Evolutionary conservation across 2,329 filamentous ascomycete genomes (phyloP), one percentile per base, ranked within the genome.

Genomic region (Aureobasidium sp.): DNA sequence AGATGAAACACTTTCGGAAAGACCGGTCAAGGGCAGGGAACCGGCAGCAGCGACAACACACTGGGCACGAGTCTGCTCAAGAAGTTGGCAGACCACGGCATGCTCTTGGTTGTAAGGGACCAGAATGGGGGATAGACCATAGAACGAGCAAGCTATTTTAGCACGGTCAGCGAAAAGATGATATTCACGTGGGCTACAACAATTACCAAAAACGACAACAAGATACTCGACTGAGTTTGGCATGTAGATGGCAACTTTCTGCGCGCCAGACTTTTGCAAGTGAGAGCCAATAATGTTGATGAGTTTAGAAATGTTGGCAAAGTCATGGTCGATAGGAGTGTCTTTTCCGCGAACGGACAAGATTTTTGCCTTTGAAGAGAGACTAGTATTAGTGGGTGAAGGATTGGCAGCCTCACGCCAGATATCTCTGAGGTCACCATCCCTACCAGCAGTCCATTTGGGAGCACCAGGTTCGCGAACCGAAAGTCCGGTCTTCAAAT

Each of bases 201-300:
- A 55, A 73, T 47, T 66, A 82, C 79, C 79, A 63, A 98, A 95
- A 17, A 97, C 74, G 6, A 86, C 78, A 29, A 81, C 79, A 45
- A 98, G 74, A 57, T 95, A 82, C 70, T 98, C 93, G 63, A 95
- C 77, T 41, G 90, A 95, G 75, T 98, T 96, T 38, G 90, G 89
- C 54, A 97, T 78, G 68, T 94, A 95, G 58, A 97, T 79, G 57
- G 90, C 93, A 27, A 97, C 87, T 45, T 83, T 85, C 66, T 83
- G 85, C 6, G 44, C 35, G 32, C 81, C 82, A 53, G 83, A 81
- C 58, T 86, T 80, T 61, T 86, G 80, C 54, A 87, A 75, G 60
- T 90, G 81, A 62, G 81, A 80, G 58, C 93, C 93, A 63, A 97
- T 82, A 24, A 93, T 78, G 68, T 88, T 90, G 68, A 97, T 95